Percentiles rank a stretch among this genome's conserved stretches.
Conservation (phyloP, 805 yeast genomes). For the Candida ponderosae region DNA sequence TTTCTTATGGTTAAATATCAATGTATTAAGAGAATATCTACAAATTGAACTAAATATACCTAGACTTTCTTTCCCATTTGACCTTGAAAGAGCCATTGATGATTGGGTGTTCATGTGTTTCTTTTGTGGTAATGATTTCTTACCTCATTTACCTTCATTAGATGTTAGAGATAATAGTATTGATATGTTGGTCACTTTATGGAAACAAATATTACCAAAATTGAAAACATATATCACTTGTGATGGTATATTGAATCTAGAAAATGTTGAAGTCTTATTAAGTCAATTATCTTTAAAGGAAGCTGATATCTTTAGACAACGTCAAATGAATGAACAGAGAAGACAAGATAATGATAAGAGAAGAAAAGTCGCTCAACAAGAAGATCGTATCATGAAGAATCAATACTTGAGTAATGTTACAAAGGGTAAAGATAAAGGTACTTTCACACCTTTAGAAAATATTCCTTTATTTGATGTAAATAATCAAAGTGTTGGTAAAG, state of each 20-base stretch:
- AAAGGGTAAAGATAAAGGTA: conserved; percentile 72
- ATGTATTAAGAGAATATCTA: conserved; percentile 80
- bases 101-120: conserved; percentile 99
- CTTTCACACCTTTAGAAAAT: conserved; percentile 56
- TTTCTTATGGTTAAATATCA: conserved; percentile 89
- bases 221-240: conserved; percentile 77
- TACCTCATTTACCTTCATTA: conserved; percentile 91
- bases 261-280: conserved; percentile 68
- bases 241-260: conserved; percentile 77
- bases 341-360: conserved; percentile 59
- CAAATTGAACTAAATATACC: conserved; percentile 74
- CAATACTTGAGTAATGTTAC: conserved; percentile 46
- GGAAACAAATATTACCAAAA: conserved; percentile 68
- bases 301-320: conserved; percentile 62
- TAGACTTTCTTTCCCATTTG: conserved; percentile 64
- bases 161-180: conserved; percentile 95
- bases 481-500: conserved; percentile 68
- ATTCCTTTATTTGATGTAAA: conserved; percentile 70
- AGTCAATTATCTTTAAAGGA: conserved; percentile 63
- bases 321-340: conserved; percentile 63
- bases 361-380: conserved; percentile 39
- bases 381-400: conserved; percentile 35
- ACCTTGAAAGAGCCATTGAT: conserved; percentile 91
- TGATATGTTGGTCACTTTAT: conserved; percentile 68
- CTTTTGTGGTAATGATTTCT: conserved; percentile 96